phyloP scores from a whole-genome alignment of 495 filamentous ascomycete species.

The Xylaria sp. region DNA sequence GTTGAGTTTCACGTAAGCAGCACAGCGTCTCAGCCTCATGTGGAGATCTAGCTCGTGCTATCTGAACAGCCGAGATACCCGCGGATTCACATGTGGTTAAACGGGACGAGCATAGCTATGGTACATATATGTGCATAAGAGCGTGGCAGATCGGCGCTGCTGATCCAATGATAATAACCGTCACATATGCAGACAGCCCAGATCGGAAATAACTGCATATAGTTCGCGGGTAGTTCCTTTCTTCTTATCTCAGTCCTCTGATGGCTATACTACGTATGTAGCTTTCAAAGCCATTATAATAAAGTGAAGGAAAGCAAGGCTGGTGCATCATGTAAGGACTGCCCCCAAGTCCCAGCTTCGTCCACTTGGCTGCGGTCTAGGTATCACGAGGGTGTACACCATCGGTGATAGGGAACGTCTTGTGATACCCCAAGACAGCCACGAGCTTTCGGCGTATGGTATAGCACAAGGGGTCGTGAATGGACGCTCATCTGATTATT shows the following conservation, averaged over 20 bases:
- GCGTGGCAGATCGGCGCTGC: not conserved
- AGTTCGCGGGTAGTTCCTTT: not conserved
- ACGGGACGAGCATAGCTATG: not conserved
- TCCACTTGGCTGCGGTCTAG: not conserved
- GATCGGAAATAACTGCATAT: not conserved
- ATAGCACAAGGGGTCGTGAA: not conserved
- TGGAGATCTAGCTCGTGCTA: not conserved
- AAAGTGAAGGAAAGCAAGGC: not conserved
- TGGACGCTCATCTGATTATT: not conserved
- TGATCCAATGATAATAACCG: not conserved
- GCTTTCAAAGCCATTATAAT: not conserved
- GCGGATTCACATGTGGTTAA: not conserved
- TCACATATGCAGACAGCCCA: not conserved
- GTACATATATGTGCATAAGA: not conserved
- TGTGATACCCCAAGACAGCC: constrained; percentile 10
- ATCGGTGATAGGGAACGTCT: not conserved
- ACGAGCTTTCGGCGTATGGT: not conserved
- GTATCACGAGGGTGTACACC: not conserved
- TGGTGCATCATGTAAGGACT: not conserved
- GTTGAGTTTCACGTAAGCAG: not conserved
- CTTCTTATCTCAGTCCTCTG: not conserved
- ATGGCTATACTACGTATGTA: not conserved
- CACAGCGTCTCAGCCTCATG: constrained; percentile 1
- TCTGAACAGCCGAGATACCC: not conserved
- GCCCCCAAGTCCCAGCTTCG: not conserved